These are phyloP conservation scores for Starmera pachycereana DNA, from an alignment of 805 yeast genomes.

Conservation along the genomic window DNA sequence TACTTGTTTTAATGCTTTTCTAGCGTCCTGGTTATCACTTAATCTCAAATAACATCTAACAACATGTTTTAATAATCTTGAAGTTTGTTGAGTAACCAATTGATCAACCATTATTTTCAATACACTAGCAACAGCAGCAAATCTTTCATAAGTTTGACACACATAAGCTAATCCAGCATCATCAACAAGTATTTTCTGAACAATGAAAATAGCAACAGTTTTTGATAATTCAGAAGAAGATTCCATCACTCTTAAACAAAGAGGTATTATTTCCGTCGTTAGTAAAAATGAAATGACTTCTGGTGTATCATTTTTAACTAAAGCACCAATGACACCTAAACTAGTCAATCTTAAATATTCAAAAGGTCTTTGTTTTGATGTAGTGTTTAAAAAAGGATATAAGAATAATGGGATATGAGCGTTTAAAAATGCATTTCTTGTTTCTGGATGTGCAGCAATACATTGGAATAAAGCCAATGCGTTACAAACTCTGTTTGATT, in stretches of 20 bases:
- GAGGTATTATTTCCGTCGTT: constrained; percentile 94
- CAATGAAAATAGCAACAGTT: constrained; percentile 93
- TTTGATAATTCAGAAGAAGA: constrained; percentile 87
- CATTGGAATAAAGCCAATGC: constrained; percentile 92
- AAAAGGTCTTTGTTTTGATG: constrained; percentile 84
- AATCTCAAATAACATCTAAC: constrained; percentile 88
- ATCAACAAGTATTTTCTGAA: constrained; percentile 86
- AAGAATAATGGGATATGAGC: constrained; percentile 90
- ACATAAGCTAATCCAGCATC: constrained; percentile 86
- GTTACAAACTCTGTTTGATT: constrained; percentile 89
- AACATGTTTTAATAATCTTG: constrained; percentile 82
- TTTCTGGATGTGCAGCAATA: constrained; percentile 91
- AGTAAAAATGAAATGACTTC: constrained; percentile 86
- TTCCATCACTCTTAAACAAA: constrained; percentile 92
- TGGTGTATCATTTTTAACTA: constrained; percentile 91
- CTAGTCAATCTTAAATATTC: constrained; percentile 90
- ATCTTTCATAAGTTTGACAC: constrained; percentile 91
- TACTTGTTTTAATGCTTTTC: constrained; percentile 73
- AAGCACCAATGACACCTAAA: constrained; percentile 92
- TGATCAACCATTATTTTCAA: constrained; percentile 83
- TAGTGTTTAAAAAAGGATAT: constrained; percentile 89
- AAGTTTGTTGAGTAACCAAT: constrained; percentile 63
- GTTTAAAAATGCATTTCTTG: constrained; percentile 71
- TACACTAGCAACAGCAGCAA: constrained; percentile 88
- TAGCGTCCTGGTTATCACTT: constrained; percentile 83